Base-by-base conservation (phyloP, 257 asterid species). In the Gentiana macrophylla region DNA sequence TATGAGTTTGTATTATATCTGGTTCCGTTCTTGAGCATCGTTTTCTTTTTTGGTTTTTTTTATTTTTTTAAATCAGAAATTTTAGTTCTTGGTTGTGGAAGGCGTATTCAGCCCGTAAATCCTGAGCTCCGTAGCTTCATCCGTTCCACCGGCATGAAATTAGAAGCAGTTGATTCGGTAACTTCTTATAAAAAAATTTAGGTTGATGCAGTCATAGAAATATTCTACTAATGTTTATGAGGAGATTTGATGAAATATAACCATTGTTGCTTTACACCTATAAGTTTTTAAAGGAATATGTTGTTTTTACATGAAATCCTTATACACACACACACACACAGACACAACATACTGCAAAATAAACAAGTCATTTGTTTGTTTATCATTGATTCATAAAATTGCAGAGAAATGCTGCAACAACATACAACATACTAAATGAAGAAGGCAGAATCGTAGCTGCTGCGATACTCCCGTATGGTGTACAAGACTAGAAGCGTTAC, bases 391-490 rank as follows among this genome's bases (percentile, higher is more conserved):
- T 15, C 24, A 15, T 15, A 15, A 15, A 15, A 5, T 50, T 73
- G 72, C 86, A 91, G 97, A 87, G 97, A 70, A 91, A 87, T 68
- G 98, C 94, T 34, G 78, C 94, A 41, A 79, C 98, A 24, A 91
- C 98, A 5, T 91, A 80, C 73, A 90, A 90, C 71, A 84, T 90
- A 73, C 63, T 91, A 65, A 91, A 81, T 8, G 96, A 91, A 84
- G 98, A 91, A 76, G 95, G 96, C 50, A 77, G 95, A 68, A 72
- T 91, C 59, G 84, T 85, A 24, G 94, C 94, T 0, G 90, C 98
- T 33, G 96, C 98, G 8, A 76, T 86, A 34, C 80, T 91, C 70
- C 98, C 95, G 2, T 72, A 53, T 49, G 98, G 93, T 55, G 81
- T 69, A 5, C 67, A 66, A 56, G 64, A 57, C 47, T 74, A 70